Evolutionary conservation across 2,329 filamentous ascomycete genomes (phyloP).

Genomic region (Exophiala oligosperma): DNA sequence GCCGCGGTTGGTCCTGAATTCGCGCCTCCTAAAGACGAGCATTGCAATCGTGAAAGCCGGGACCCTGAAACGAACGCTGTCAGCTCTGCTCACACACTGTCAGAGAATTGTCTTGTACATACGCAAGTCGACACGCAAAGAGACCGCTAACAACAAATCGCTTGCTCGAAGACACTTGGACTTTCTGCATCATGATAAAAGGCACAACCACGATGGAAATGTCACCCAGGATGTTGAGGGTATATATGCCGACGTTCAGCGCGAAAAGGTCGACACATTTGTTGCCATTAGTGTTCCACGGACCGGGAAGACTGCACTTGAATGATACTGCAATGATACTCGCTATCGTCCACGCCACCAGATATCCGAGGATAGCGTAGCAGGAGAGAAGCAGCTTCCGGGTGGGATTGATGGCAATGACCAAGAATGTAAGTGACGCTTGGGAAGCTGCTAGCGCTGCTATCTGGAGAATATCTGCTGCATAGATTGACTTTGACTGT

Average conservation of each 20-base stretch:
- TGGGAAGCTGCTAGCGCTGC: slow-evolving; percentile 26
- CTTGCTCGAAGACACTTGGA: slow-evolving; percentile 23
- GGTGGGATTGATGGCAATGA: slow-evolving; percentile 31
- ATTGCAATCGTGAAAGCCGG: slow-evolving; percentile 25
- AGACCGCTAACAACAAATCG: slow-evolving; percentile 26
- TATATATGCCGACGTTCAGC: slow-evolving; percentile 25
- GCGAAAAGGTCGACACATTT: slow-evolving; percentile 29
- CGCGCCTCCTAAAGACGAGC: slow-evolving; percentile 16
- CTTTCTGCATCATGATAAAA: slow-evolving; percentile 28
- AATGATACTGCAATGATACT: slow-evolving; percentile 25
- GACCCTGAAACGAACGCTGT: slow-evolving; percentile 18
- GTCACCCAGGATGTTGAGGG: slow-evolving; percentile 28
- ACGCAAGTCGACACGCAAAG: slow-evolving; percentile 29
- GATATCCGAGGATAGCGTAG: slow-evolving; percentile 19
- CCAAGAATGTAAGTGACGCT: slow-evolving; percentile 27
- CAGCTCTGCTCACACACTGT: not conserved
- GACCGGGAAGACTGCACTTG: slow-evolving; percentile 27
- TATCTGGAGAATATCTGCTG: slow-evolving; percentile 29
- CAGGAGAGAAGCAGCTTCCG: slow-evolving; percentile 24
- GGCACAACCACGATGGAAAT: slow-evolving; percentile 27
- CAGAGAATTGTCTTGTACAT: slow-evolving; percentile 7
- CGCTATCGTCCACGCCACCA: slow-evolving; percentile 24
- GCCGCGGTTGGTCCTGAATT: slow-evolving; percentile 19
- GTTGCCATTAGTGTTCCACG: slow-evolving; percentile 22
- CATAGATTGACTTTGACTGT: slow-evolving; percentile 25